Base-by-base conservation (phyloP, 768 basidiomycete genomes). In the Leccinum variicolor region DNA sequence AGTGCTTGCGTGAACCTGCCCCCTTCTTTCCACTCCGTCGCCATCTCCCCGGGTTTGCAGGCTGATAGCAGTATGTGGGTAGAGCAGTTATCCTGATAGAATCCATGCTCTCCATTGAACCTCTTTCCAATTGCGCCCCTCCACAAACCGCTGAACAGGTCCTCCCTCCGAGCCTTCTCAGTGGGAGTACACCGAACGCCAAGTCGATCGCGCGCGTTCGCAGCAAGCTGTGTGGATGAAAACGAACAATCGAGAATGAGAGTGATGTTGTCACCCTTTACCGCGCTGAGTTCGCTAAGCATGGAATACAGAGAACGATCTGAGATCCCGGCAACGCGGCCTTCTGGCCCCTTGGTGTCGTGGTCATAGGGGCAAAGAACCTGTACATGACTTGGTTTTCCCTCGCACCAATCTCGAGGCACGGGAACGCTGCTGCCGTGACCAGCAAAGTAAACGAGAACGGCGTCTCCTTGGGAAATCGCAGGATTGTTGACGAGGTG, bases 371-470 rank as follows among this genome's bases (percentile, higher is more conserved):
- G 77, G 67, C 86, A 88, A 31, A 89, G 66, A 54, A 87, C 78
- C 62, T 88, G 79, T 15, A 85, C 84, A 26, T 69, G 59, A 50
- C 70, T 69, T 52, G 73, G 66, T 34, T 73, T 75, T 39, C 70
- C 69, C 58, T 78, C 76, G 65, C 79, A 83, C 88, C 87, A 89
- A 52, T 78, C 82, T 34, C 72, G 69, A 51, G 86, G 86, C n/a
- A 84, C 80, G 14, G 74, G 68, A 45, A 85, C 66, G 54, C 70
- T 76, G 65, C 84, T 85, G 25, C 87, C 87, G 66, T 89, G 86
- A n/a, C 87, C 88, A 36, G 88, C 85, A 65, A 87, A 89, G 64
- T 86, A 89, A 51, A 89, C 68, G 60, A 89, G 62, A 41, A 89
- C 78, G 31, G 87, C 83, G 57, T 89, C 87, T 23, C 83, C 87